Base-by-base conservation (phyloP, 2,329 filamentous ascomycete genomes). In the Conoideocrella luteorostrata region DNA sequence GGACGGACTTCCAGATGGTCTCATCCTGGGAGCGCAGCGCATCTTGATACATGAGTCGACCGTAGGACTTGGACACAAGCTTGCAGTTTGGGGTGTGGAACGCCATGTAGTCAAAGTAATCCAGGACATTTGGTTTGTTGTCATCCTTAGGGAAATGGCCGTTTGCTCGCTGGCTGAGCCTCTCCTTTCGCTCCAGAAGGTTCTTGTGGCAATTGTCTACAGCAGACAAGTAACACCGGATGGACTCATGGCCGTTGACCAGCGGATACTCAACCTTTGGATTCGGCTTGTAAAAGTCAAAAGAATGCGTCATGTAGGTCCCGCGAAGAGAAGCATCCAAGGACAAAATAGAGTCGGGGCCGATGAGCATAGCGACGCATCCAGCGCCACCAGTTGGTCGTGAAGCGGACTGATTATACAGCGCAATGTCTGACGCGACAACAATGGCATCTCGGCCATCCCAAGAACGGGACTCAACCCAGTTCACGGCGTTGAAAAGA, bases 261-360 rank as follows among this genome's bases (percentile, higher is more conserved):
- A 39, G 12, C 10, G 36, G 36, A n/a, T 39, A 39, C 21, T 39
- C 21, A n/a, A 15, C 7, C 21, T 39, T 39, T 2, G 15, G 10
- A 6, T 39, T 39, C 11, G 36, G 36, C 22, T 39, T 39, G 21
- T 26, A 39, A 39, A 39, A 39, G 36, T 39, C 36, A 39, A 13
- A 39, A 5, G 20, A 13, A 15, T 39, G 36, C 36, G 20, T 39
- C 36, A 39, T 10, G 21, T 13, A 39, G 5, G 7, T 39, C 5
- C 36, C 36, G 5, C 21, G 21, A n/a, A 39, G 24, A 28, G 36
- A 24, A 7, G 32, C 9, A 9, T 35, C 32, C 32, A 35, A 17
- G 9, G 32, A 35, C 32, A 35, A 35, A 20, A 35, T 15, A 15
- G 32, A 9, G 17, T 35, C 15, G 17, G 32, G 32, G 9, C 32